These are phyloP conservation scores for Cyclocybe aegerita DNA, from an alignment of 768 basidiomycete species.

Conservation along the genomic window DNA sequence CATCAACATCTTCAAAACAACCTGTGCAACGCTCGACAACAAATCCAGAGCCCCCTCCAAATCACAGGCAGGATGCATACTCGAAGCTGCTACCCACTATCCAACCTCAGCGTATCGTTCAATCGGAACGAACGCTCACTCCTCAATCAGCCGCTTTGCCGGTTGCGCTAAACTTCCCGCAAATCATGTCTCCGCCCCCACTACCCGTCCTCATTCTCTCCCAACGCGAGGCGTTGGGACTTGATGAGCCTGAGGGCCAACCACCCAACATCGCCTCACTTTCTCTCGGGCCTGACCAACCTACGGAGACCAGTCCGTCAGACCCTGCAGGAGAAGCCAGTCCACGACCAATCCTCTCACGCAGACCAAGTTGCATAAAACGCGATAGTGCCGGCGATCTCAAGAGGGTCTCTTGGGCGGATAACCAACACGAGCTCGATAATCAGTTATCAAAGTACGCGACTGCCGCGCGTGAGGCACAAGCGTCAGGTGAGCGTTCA, in stretches of 20 bases:
- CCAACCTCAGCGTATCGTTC: constrained; percentile 19
- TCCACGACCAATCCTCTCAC: constrained; percentile 16
- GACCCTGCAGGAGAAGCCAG: constrained; percentile 8
- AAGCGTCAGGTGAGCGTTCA: constrained; percentile 33
- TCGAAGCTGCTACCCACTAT: constrained; percentile 20
- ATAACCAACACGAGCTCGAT: constrained; percentile 55
- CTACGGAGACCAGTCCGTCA: constrained; percentile 4
- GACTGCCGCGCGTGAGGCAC: constrained; percentile 36
- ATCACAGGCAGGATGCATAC: constrained; percentile 12
- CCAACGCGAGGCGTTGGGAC: constrained; percentile 30
- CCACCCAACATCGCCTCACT: neutral
- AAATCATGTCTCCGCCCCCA: constrained; percentile 37
- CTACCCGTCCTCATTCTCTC: constrained; percentile 39
- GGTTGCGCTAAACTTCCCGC: constrained; percentile 15
- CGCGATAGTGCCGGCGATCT: constrained; percentile 54
- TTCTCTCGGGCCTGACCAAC: neutral
- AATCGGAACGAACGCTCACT: constrained; percentile 20
- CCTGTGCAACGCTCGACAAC: constrained; percentile 24
- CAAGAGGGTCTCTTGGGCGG: constrained; percentile 78
- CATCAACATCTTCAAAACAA: constrained; percentile 15
- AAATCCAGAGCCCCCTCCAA: constrained; percentile 18
- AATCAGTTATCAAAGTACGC: constrained; percentile 53
- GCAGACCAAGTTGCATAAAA: constrained; percentile 64
- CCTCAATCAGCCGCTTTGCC: constrained; percentile 15
- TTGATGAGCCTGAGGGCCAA: constrained; percentile 10